A percentile compares a stretch with the other conserved stretches of the same genome.
Conservation (phyloP, 306 rosid genomes). For the Pyrus betulifolia region DNA sequence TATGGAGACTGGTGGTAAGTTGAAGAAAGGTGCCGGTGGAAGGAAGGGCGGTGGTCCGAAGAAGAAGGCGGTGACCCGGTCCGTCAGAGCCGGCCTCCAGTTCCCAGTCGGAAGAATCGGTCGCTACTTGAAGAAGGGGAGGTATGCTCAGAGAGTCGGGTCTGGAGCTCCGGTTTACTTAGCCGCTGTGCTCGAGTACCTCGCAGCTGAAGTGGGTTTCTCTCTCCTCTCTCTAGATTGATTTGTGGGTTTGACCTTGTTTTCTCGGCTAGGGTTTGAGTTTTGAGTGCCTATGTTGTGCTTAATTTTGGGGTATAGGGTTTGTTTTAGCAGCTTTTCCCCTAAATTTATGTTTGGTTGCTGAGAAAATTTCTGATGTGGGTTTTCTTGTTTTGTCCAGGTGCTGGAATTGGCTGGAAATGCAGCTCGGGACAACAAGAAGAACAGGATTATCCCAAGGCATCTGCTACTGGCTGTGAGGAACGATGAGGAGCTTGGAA, state of each 20-base stretch:
- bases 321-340: neutral
- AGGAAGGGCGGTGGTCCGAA: conserved; percentile 63
- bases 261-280: neutral
- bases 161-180: conserved; percentile 68
- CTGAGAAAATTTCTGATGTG: neutral
- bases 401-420: conserved; percentile 87
- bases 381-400: conserved; percentile 19
- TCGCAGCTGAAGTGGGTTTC: conserved; percentile 56
- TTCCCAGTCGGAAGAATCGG: conserved; percentile 83
- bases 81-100: conserved; percentile 63
- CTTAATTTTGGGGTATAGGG: neutral
- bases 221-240: no score
- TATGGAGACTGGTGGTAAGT: conserved; percentile 49
- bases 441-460: conserved; percentile 67
- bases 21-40: conserved; percentile 63
- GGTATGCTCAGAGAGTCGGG: conserved; percentile 57
- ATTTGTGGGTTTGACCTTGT: neutral
- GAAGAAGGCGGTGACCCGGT: conserved; percentile 66
- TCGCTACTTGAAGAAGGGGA: conserved; percentile 57
- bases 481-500: conserved; percentile 82
- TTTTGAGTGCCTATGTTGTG: no score
- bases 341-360: neutral
- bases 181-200: conserved; percentile 72
- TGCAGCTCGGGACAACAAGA: conserved; percentile 88
- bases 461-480: conserved; percentile 71